Evolutionary conservation across 129 eudicot species (phyloP), one percentile per base, ranked within the genome.

Genomic region (Helichrysum umbraculigerum): DNA sequence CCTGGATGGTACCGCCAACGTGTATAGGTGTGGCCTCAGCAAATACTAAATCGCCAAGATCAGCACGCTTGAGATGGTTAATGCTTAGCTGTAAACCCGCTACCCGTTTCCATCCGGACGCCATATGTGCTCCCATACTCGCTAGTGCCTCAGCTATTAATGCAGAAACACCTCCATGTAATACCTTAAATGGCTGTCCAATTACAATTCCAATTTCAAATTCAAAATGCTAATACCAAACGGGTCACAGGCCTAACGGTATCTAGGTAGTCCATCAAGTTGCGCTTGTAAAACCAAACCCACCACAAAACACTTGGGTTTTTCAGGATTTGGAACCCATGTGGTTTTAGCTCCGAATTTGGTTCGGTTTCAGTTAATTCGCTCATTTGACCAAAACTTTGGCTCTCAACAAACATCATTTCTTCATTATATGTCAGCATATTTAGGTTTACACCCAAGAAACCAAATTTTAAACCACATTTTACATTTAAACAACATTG

Each of bases 121-220:
- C 97, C 14, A 90, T 69, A 35, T 90, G 88, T 12, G 98, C 98
- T 12, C 98, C 98, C 65, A 88, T 85, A 81, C 98, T 93, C 15
- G 96, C 97, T 28, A 93, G 60, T 4, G 81, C 85, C 85, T 93
- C 98, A 3, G 97, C 88, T 42, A 90, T 90, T 56, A 93, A 63
- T n/a, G 97, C 98, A 5, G 98, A 93, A 0, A 90, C 98, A 5
- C 98, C 98, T 41, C 98, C 98, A 72, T 90, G 96, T 72, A 93
- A 83, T 84, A 88, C 92, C 89, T 88, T 87, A 76, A 93, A 93
- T 12, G 97, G 95, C 97, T 92, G 87, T 58, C 5, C 3, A 10
- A 30, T 47, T 50, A 7, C 34, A 16, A 30, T 28, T 39, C 11
- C 50, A 25, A 29, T 8, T 50, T 19, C 63, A 12, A 4, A 12